Percentiles rank a stretch among this genome's conserved stretches.
phyloP scores from a whole-genome alignment of 2,329 filamentous ascomycete genomes.

The Samsoniella hepiali region DNA sequence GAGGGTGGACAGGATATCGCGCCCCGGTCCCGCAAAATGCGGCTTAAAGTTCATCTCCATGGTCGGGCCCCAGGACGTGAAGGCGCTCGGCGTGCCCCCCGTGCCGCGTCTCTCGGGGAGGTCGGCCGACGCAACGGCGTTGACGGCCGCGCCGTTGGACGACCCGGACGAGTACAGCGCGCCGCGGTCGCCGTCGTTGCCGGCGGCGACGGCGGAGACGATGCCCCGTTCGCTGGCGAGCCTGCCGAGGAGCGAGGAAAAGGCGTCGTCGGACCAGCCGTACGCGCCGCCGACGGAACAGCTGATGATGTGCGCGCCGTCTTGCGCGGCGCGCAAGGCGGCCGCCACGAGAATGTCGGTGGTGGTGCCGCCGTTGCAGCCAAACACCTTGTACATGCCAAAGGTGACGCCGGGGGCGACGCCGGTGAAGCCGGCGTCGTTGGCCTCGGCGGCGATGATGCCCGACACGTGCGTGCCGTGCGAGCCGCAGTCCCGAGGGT shows the following conservation, averaged over 20 bases:
- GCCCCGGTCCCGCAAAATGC: constrained; percentile 52
- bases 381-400: constrained; percentile 39
- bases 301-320: constrained; percentile 36
- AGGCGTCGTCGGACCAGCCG: constrained; percentile 29
- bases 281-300: constrained; percentile 27
- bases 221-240: constrained; percentile 20
- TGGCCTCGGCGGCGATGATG: constrained; percentile 43
- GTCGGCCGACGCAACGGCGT: constrained; percentile 21
- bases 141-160: constrained; percentile 20
- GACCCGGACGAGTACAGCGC: constrained; percentile 19
- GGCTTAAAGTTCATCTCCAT: constrained; percentile 57
- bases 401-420: constrained; percentile 41
- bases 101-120: constrained; percentile 43
- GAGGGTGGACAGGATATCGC: constrained; percentile 58
- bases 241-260: constrained; percentile 9
- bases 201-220: constrained; percentile 22
- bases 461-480: constrained; percentile 47
- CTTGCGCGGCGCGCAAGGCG: constrained; percentile 42
- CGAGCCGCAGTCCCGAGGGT: constrained; percentile 40
- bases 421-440: constrained; percentile 38
- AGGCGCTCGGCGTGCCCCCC: constrained; percentile 51
- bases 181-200: constrained; percentile 29
- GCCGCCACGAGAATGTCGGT: constrained; percentile 42
- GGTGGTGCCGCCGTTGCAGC: constrained; percentile 32
- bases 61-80: constrained; percentile 59